Base-by-base conservation (phyloP, 2,329 filamentous ascomycete species). In the Pyricularia grisea region DNA sequence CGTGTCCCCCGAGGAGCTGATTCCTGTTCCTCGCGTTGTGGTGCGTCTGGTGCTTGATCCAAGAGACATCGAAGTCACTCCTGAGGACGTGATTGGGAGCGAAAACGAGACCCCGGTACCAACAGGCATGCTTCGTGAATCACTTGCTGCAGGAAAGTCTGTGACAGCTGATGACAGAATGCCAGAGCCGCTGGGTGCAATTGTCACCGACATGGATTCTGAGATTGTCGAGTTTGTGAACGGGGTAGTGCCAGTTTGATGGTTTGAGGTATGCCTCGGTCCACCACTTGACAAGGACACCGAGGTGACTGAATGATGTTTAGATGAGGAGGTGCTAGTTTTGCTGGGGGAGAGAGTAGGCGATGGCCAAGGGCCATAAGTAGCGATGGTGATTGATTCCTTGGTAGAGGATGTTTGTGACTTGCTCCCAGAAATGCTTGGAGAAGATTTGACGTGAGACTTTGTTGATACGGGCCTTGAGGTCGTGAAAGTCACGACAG, bases 401-500 rank as follows among this genome's bases (percentile, higher is more conserved):
- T 20, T 11, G 20, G 9, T 27, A 65, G 33, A 50, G 25, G 17
- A 50, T n/a, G 27, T 17, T 68, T 14, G 17, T 55, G 42, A 9
- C 20, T n/a, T 55, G 42, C 42, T n/a, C 42, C 42, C 25, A 9
- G 60, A 30, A 17, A 28, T 20, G 60, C 60, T 63, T 20, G 60
- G 27, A 20, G 60, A 63, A 27, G 60, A 63, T 10, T 28, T 31
- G 27, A 20, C 27, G 12, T 6, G 5, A 7, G 25, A 20, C 4
- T 17, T 25, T 30, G 60, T 63, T 9, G 64, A 66, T 5, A 30
- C n/a, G 20, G 66, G 63, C 20, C 28, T 69, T 20, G 61, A 50
- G 33, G 60, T 69, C 14, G 70, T 70, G 65, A 69, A 65, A n/a
- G 68, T 71, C n/a, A 70, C 65, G 23, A 70, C 65, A 17, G 67